Evolutionary conservation across 2,329 filamentous ascomycete genomes (phyloP).

Genomic region (Pezicula neosporulosa): DNA sequence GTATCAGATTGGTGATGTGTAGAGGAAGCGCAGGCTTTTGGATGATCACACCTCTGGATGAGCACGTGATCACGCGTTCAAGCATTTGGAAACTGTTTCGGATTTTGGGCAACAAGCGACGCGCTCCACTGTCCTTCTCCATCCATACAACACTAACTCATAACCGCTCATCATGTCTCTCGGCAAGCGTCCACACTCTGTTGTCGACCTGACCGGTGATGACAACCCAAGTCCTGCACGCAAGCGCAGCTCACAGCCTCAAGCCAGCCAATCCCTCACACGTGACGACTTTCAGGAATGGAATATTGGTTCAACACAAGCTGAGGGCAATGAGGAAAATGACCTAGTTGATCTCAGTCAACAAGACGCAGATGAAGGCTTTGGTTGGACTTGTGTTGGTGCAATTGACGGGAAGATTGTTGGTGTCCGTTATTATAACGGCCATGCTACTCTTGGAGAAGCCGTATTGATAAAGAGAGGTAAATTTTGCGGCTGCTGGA

Average conservation of each 20-base stretch:
- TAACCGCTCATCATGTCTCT: slow-evolving; percentile 5
- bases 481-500: too few species aligned
- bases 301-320: slow-evolving; percentile 3
- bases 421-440: slow-evolving; percentile 55
- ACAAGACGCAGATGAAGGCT: slow-evolving; percentile 23
- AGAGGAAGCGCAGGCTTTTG: too few species aligned
- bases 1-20: too few species aligned
- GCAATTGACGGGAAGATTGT: slow-evolving; percentile 43
- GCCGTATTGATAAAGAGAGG: slow-evolving; percentile 54
- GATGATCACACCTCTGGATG: too few species aligned
- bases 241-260: slow-evolving; percentile 23
- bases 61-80: too few species aligned
- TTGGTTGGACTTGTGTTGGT: slow-evolving; percentile 24
- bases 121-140: not conserved
- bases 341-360: slow-evolving; percentile 26
- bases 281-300: slow-evolving; percentile 10
- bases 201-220: slow-evolving; percentile 41
- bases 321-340: slow-evolving; percentile 15
- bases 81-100: too few species aligned
- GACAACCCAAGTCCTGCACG: slow-evolving; percentile 18
- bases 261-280: slow-evolving; percentile 15
- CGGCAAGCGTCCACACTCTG: slow-evolving; percentile 34
- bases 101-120: too few species aligned
- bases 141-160: not conserved
- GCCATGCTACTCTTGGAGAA: slow-evolving; percentile 60